phyloP scores from a whole-genome alignment of 805 yeast genomes.

The Candida bentonensis region DNA sequence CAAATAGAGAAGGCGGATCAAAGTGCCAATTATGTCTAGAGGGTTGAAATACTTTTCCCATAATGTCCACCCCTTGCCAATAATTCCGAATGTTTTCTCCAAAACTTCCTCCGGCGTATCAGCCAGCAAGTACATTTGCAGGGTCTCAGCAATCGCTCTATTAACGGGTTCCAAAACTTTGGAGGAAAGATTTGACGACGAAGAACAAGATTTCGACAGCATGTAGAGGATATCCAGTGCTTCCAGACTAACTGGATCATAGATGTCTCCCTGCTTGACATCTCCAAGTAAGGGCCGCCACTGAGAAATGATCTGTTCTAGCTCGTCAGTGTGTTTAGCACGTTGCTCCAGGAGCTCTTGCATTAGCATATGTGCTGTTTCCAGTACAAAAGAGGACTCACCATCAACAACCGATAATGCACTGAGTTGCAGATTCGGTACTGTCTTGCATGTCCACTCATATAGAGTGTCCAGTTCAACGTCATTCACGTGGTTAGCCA shows the following conservation, averaged over 20 bases:
- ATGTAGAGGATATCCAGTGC: not conserved
- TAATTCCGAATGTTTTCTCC: slow-evolving; percentile 6
- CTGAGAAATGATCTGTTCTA: not conserved
- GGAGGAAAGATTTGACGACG: not conserved
- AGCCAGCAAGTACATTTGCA: not conserved
- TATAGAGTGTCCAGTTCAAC: not conserved
- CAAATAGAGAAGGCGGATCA: slow-evolving; percentile 7
- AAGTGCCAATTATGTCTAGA: slow-evolving; percentile 7
- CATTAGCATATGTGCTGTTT: not conserved
- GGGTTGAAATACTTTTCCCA: slow-evolving; percentile 15
- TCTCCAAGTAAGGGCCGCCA: not conserved
- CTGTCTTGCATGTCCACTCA: not conserved
- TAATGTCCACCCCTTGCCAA: slow-evolving; percentile 13
- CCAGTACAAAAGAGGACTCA: not conserved
- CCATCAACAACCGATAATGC: not conserved
- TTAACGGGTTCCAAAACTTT: not conserved
- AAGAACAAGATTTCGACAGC: not conserved
- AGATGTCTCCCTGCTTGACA: not conserved
- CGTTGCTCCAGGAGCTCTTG: not conserved
- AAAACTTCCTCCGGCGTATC: not conserved
- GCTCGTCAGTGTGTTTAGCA: not conserved
- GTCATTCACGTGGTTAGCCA: not conserved
- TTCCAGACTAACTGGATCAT: not conserved
- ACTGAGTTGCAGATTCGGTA: not conserved
- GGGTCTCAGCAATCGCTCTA: not conserved